Evolutionary conservation across 2,329 filamentous ascomycete species (phyloP), one percentile per base, ranked within the genome.

Genomic region (Neonectria sp.): DNA sequence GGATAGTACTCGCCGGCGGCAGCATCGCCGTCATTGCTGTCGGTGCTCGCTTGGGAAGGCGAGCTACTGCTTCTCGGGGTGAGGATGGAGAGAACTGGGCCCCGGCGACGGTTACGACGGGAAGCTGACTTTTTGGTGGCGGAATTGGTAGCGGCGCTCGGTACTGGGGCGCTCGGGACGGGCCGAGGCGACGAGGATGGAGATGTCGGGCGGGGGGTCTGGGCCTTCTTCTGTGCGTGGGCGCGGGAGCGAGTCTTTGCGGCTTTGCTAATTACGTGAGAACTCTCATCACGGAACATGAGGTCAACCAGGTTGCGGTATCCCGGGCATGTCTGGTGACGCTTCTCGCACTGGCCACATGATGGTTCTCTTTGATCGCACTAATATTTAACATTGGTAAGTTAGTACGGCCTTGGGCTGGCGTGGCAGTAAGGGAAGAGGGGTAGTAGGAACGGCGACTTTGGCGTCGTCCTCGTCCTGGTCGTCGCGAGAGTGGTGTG

Each of bases 201-300:
- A 17, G 71, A 73, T 13, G 62, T 55, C n/a, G 68, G 63, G 37
- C 58, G 63, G 15, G 66, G 63, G 52, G 65, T 62, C n/a, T 55
- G 68, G 33, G 70, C 65, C 49, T 78, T 79, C 62, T 72, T 74
- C 46, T 61, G 62, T 27, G 68, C 67, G 37, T 71, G 74, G 59
- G 65, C 51, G 29, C 75, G 76, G 24, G 75, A 70, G 29, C 76
- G 73, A 56, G 67, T 71, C 63, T 81, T 82, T 59, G 81, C 82
- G 52, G 84, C 85, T 77, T 86, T 88, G 71, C 84, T 83, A 70
- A 86, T 86, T 62, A 89, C 86, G 73, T 87, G 85, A 35, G 82
- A 83, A 69, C 85, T 89, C 75, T 89, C 85, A 72, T 89, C 86
- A 48, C 87, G 84, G 71, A 89, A 89, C 81, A 89, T 88, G 67